These are phyloP conservation scores for Aspergillus sp. DNA, from an alignment of 2,329 filamentous ascomycete genomes.

Conservation along the genomic window DNA sequence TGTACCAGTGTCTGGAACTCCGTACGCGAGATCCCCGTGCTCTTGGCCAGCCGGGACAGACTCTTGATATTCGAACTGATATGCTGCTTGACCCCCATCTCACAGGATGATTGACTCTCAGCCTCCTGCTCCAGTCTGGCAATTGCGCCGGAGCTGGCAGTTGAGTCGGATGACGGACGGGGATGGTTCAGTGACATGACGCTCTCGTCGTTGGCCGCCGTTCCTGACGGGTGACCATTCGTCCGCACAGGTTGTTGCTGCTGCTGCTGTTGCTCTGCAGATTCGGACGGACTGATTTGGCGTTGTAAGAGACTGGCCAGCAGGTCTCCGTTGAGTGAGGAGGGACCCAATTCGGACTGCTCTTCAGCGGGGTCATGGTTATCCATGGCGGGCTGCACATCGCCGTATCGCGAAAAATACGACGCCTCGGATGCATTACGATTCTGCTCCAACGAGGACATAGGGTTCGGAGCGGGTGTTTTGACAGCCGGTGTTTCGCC, in stretches of 20 bases:
- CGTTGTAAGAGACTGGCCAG: constrained; percentile 35
- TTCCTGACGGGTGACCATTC: constrained; percentile 15
- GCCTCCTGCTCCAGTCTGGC: constrained; percentile 49
- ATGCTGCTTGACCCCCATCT: constrained; percentile 55
- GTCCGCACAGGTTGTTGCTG: constrained; percentile 7
- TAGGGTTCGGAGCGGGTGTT: constrained; percentile 22
- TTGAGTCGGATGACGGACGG: constrained; percentile 36
- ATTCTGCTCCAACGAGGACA: constrained; percentile 16
- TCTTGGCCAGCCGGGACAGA: constrained; percentile 52
- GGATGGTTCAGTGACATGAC: constrained; percentile 33
- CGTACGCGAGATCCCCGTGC: constrained; percentile 49
- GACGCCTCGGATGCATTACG: constrained; percentile 44
- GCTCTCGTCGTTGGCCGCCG: constrained; percentile 15
- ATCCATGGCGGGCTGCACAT: constrained; percentile 58
- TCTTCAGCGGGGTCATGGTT: constrained; percentile 54
- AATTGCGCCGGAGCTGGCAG: constrained; percentile 41
- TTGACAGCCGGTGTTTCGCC: constrained; percentile 42
- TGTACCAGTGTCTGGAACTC: constrained; percentile 55
- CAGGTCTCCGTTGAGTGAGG: constrained; percentile 48
- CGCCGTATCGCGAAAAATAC: constrained; percentile 54
- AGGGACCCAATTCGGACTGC: constrained; percentile 38
- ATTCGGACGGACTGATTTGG: constrained; percentile 24
- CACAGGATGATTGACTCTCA: constrained; percentile 45
- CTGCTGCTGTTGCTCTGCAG: constrained; percentile 5
- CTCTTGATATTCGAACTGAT: constrained; percentile 57